phyloP scores from a whole-genome alignment of 2,329 filamentous ascomycete genomes.

The Ustulina deusta region DNA sequence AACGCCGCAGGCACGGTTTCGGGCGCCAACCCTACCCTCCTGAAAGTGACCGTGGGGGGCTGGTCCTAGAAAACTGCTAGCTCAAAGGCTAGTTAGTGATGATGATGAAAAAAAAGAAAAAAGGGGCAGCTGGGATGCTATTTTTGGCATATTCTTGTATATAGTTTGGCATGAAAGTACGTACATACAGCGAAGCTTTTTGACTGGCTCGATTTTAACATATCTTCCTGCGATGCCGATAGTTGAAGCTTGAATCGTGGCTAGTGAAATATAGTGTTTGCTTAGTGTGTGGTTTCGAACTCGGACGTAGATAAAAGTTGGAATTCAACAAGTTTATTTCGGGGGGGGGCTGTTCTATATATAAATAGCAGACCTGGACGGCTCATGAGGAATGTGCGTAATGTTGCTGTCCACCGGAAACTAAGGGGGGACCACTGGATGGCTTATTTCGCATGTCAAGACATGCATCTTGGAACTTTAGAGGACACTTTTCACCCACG shows the following conservation, averaged over 20 bases:
- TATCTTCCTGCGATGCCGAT: neutral
- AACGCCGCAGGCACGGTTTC: slow-evolving; percentile 67
- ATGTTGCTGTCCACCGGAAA: neutral
- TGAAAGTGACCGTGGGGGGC: slow-evolving; percentile 62
- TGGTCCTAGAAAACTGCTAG: slow-evolving; percentile 31
- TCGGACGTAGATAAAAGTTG: no score
- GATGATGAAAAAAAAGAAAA: neutral
- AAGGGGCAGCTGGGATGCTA: neutral
- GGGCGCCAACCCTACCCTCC: slow-evolving; percentile 59
- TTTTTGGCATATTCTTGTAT: slow-evolving; percentile 19
- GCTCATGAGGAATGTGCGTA: neutral
- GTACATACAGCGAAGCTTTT: slow-evolving; percentile 6
- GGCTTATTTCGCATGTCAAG: no score
- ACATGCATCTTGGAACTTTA: no score
- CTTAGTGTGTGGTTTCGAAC: neutral
- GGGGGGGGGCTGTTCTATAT: no score
- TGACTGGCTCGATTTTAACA: neutral
- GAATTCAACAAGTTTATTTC: neutral
- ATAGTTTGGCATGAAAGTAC: slow-evolving; percentile 24
- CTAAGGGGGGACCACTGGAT: no score
- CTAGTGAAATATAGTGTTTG: neutral
- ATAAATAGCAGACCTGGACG: neutral
- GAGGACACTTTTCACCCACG: no score
- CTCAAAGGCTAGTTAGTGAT: neutral
- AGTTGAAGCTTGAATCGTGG: neutral